These are phyloP conservation scores for Chaetomium globosum DNA, from an alignment of 2,329 filamentous ascomycete genomes.

Conservation along the genomic window DNA sequence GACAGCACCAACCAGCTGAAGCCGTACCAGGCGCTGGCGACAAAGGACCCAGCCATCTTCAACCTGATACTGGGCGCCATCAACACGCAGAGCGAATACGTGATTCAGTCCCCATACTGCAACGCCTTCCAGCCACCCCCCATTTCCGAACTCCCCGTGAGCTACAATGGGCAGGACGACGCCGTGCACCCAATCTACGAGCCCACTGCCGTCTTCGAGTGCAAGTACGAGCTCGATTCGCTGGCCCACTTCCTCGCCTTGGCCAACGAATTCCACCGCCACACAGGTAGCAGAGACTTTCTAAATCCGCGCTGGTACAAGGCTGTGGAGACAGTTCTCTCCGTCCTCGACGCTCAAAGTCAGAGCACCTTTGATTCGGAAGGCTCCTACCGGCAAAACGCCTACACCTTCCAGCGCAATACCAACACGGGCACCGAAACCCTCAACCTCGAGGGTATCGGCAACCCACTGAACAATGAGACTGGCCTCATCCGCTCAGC, in stretches of 20 bases:
- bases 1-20: constrained; percentile 89
- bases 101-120: constrained; percentile 94
- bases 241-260: constrained; percentile 87
- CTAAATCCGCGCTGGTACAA: constrained; percentile 75
- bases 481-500: constrained; percentile 88
- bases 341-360: constrained; percentile 77
- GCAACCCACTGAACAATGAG: constrained; percentile 84
- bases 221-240: constrained; percentile 98
- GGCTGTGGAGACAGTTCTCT: constrained; percentile 74
- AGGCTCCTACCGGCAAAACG: constrained; percentile 67
- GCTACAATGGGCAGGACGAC: constrained; percentile 80
- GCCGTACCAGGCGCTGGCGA: constrained; percentile 84
- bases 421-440: constrained; percentile 90
- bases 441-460: constrained; percentile 75
- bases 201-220: constrained; percentile 85
- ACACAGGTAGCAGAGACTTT: constrained; percentile 77
- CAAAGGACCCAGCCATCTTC: constrained; percentile 75
- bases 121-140: constrained; percentile 97
- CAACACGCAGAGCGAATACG: constrained; percentile 93
- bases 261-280: constrained; percentile 80
- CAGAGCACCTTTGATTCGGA: constrained; percentile 74
- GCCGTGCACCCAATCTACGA: constrained; percentile 85
- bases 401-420: constrained; percentile 82
- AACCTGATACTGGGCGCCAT: constrained; percentile 87
- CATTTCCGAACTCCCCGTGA: constrained; percentile 71